These are phyloP conservation scores for Pichia pseudocactophila DNA, from an alignment of 805 yeast genomes.

Conservation along the genomic window DNA sequence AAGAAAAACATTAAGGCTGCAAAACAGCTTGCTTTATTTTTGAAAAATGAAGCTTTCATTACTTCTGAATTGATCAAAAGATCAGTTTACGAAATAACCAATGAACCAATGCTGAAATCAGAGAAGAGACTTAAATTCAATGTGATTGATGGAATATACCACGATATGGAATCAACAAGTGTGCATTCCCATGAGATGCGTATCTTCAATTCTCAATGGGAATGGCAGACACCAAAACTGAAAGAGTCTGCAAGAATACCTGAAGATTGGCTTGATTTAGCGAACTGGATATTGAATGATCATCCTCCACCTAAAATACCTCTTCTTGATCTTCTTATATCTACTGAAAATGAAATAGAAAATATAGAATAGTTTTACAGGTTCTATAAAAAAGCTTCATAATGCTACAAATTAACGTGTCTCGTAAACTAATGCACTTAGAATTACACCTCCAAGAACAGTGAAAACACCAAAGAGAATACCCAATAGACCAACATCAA, in stretches of 20 bases:
- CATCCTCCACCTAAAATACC: conserved; percentile 5
- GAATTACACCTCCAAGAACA: conserved; percentile 61
- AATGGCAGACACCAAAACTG: not conserved
- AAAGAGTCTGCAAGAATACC: not conserved
- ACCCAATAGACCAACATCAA: conserved; percentile 54
- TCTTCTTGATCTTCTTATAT: conserved; percentile 1
- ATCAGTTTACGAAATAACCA: conserved; percentile 2
- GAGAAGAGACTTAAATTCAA: not conserved
- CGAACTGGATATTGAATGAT: not conserved
- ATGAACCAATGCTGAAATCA: not conserved
- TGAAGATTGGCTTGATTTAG: conserved; percentile 1
- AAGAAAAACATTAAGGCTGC: not conserved
- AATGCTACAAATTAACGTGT: conserved; percentile 35
- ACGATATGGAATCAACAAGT: not conserved
- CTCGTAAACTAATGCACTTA: conserved; percentile 70
- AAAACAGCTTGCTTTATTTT: not conserved
- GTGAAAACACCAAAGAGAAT: conserved; percentile 53
- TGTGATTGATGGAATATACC: conserved; percentile 2
- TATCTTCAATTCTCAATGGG: conserved; percentile 1
- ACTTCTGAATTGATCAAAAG: not conserved
- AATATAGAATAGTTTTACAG: not conserved
- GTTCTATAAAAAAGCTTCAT: not conserved
- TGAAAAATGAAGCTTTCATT: not conserved
- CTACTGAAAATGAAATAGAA: not conserved
- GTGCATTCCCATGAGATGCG: conserved; percentile 5